Evolutionary conservation across 108 stramenopile genomes (phyloP), one percentile per base, ranked within the genome.

Genomic region (Discostella pseudostelligera): DNA sequence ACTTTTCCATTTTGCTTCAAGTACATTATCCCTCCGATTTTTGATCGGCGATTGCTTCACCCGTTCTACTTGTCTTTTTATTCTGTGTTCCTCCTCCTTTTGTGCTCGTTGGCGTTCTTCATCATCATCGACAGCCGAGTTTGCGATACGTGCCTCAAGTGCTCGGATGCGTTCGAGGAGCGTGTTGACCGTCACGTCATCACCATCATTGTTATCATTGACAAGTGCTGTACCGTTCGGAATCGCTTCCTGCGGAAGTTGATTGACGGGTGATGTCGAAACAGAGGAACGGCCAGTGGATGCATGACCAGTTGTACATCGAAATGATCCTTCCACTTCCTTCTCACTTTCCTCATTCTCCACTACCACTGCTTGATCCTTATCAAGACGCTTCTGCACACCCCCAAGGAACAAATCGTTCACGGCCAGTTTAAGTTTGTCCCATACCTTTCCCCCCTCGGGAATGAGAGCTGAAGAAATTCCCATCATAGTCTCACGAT

Each of bases 331-430:
- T n/a, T n/a, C n/a, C n/a, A n/a, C n/a, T n/a, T 32, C 47, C 19
- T 14, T n/a, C 8, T 40, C 45, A 0, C 29, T 16, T 46, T 3
- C 42, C 25, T 22, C 50, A 0, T 37, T 54, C 11, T 58, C 46
- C 6, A 17, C n/a, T 46, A 24, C 40, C 1, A 9, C 37, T 25
- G 20, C 56, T 46, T 45, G 19, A n/a, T 63, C 21, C n/a, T 8
- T 32, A 32, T 5, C 32, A 20, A 44, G 20, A 28, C 50, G 51
- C 55, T 60, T 60, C n/a, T 75, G 66, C 24, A 62, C 26, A n/a
- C 74, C 74, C 22, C 61, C 74, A 35, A 75, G 65, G 47, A 75
- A 67, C 22, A 75, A 47, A 48, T 75, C 74, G 40, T 67, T 67
- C 26, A 75, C 48, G 21, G 47, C 55, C 45, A 58, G 50, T 25